Evolutionary conservation across 1,139 yeast genomes (phyloP).

Genomic region (Suhomyces anneliseae): DNA sequence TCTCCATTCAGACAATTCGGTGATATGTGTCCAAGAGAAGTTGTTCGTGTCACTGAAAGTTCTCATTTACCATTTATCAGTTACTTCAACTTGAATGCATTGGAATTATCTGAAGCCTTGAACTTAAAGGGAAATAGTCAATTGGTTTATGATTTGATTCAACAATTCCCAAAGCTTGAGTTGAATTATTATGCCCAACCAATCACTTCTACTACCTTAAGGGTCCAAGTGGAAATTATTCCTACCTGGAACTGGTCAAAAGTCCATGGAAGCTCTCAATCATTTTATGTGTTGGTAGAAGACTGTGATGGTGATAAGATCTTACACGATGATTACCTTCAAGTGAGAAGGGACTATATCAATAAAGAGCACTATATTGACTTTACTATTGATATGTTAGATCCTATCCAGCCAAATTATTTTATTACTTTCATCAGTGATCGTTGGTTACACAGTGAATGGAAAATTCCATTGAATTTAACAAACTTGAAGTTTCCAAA

Average conservation of each 20-base stretch:
- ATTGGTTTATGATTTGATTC: conserved; percentile 58
- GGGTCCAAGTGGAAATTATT: conserved; percentile 62
- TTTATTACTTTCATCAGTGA: conserved; percentile 76
- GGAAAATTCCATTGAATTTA: conserved; percentile 61
- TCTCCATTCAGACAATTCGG: conserved; percentile 86
- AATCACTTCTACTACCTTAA: conserved; percentile 63
- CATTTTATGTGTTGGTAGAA: conserved; percentile 71
- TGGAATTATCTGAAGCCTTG: conserved; percentile 80
- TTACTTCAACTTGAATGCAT: conserved; percentile 68
- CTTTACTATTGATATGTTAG: conserved; percentile 60
- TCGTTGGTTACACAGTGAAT: conserved; percentile 79
- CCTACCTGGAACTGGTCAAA: conserved; percentile 82
- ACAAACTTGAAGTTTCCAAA: conserved; percentile 61
- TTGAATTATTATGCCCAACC: conserved; percentile 71
- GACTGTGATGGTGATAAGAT: conserved; percentile 81
- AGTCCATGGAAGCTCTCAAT: conserved; percentile 64
- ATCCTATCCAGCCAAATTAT: conserved; percentile 72
- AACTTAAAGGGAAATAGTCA: conserved; percentile 69
- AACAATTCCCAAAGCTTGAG: conserved; percentile 68
- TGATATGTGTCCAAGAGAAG: conserved; percentile 61
- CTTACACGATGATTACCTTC: conserved; percentile 57
- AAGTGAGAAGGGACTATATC: conserved; percentile 50
- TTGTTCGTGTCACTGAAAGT: conserved; percentile 73
- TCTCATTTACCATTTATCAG: conserved; percentile 83
- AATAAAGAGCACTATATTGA: conserved; percentile 59